Evolutionary conservation across 352 stramenopile species (phyloP).

Genomic region (Phytopythium helicoides): DNA sequence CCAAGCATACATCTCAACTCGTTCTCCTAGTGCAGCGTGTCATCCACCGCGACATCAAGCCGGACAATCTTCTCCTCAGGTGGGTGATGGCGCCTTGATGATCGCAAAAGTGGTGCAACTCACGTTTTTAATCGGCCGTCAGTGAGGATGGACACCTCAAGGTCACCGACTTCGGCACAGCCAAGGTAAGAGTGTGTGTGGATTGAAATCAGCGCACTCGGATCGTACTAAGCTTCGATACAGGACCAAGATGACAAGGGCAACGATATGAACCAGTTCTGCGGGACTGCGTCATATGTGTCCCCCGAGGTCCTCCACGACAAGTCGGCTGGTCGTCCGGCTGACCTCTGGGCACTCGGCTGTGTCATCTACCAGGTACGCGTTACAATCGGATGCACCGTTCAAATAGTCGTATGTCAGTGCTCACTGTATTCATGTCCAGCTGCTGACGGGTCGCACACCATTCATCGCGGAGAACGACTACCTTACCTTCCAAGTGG

Average conservation of each 20-base stretch:
- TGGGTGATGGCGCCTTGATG: background rate
- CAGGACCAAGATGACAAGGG: conserved; percentile 75
- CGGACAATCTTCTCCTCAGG: conserved; percentile 88
- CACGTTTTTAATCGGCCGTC: background rate
- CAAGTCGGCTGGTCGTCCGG: conserved; percentile 62
- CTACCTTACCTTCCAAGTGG: conserved; percentile 90
- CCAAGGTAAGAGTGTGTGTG: conserved; percentile 42
- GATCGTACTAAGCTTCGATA: background rate
- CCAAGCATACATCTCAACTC: background rate
- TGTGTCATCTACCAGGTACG: conserved; percentile 86
- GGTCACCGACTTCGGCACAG: conserved; percentile 89
- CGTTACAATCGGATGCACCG: too few species aligned
- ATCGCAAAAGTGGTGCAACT: background rate
- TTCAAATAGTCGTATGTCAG: too few species aligned
- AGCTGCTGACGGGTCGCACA: conserved; percentile 83
- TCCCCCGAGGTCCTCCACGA: conserved; percentile 91
- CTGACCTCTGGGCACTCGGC: conserved; percentile 90
- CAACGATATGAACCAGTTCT: conserved; percentile 68
- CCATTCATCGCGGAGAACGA: conserved; percentile 90
- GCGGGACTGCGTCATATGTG: conserved; percentile 90
- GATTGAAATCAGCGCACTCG: background rate
- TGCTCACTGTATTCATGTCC: background rate
- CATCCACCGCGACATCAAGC: conserved; percentile 96
- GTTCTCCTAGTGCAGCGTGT: conserved; percentile 65
- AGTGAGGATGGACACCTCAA: conserved; percentile 84